Evolutionary conservation across 2,329 filamentous ascomycete species (phyloP), one percentile per base, ranked within the genome.

Genomic region (Diaporthe citriasiana): DNA sequence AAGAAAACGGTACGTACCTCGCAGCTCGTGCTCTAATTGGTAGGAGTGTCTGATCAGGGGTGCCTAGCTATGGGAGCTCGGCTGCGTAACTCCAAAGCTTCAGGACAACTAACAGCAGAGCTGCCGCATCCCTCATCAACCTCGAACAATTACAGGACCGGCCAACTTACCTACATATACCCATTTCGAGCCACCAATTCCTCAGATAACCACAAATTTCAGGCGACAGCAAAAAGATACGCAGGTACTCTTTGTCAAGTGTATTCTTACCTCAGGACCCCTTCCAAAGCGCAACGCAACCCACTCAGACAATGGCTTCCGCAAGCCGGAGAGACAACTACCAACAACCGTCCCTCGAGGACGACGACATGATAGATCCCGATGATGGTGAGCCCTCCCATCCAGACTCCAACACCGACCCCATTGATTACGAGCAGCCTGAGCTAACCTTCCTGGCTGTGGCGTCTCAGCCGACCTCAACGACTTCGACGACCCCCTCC

Each of bases 401-500:
- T 8, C 22, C 71, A 6, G 13, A 55, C 33, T 12, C 47, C 51
- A 53, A 25, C 38, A 30, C 22, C 22, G 13, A 8, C 25, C 3
- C n/a, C 33, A 4, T 51, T 13, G 12, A 13, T 5, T 13, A 50
- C 45, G n/a, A 50, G 45, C 4, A 13, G 47, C 47, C 12, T 19
- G 4, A 8, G 53, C 66, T 73, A 42, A 73, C 50, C 13, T 17
- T 1, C 8, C 6, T 9, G 35, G 9, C n/a, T n/a, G n/a, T n/a
- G n/a, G n/a, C n/a, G 33, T 12, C 13, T 53, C 79, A 94, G 94
- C 93, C 80, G 94, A 95, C 79, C 92, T 98, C 80, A 94, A 97
- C 83, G 95, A 98, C 82, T 95, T 98, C 80, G 95, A 98, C 81
- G 95, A 98, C 84, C 95, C 95, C 53, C 88, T 97, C 77, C 87